Base-by-base conservation (phyloP, 148 eudicot species). In the Pharnaceum exiguum region DNA sequence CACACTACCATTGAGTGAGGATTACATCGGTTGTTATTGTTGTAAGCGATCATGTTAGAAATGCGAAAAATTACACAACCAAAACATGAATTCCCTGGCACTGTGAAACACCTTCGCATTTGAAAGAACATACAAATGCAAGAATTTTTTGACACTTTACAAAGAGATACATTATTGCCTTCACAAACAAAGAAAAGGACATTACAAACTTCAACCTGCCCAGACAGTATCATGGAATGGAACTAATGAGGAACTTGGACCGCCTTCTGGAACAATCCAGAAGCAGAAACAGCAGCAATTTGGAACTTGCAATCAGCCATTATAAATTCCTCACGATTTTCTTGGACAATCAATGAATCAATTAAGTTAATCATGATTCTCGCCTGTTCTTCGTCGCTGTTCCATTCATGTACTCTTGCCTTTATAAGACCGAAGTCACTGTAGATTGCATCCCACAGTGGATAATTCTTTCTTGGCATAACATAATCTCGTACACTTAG, bases 401-500 rank as follows among this genome's bases (percentile, higher is more conserved):
- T 40, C 74, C 74, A 70, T 50, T 62, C 74, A 18, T 63, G 65
- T 7, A 70, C 25, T 11, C 53, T 38, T 42, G 69, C 64, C 12
- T 57, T 51, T 19, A 57, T 46, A 23, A 57, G 46, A 10, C 13
- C 22, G n/a, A 23, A 37, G 31, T 70, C 36, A 26, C 36, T 35
- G 29, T 46, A 54, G 18, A 70, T 70, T 51, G 37, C 46, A 17
- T 63, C 63, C 69, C 69, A 70, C 1, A 70, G 64, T 16, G 31
- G 59, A 24, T 55, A 57, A 35, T 63, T 47, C 46, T 63, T 70
- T 32, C 74, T 70, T n/a, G 69, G 74, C 74, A 57, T 57, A 46
- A 70, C 58, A 50, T 50, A 70, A 29, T 70, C 69, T 33, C 8
- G 57, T 5, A 33, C 32, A 13, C 40, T 50, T 21, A 70, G 59